Conservation (phyloP, 192 early-diverging fungal species). For the Linderina pennispora region DNA sequence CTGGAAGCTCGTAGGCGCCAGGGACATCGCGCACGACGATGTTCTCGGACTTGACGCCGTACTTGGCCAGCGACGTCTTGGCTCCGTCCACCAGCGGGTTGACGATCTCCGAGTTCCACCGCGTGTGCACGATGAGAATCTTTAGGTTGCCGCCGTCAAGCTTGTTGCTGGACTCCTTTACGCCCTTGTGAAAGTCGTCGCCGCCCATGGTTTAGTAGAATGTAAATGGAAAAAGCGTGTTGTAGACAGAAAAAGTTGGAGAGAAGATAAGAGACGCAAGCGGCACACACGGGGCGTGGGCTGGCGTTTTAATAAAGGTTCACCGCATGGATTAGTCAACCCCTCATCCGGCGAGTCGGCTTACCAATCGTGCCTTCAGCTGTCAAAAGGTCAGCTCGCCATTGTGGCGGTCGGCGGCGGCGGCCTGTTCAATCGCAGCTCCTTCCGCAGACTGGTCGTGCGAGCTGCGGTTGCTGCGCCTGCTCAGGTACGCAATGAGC, state of each 20-base stretch:
- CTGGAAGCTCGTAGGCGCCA: constrained; percentile 94
- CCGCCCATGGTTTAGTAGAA: constrained; percentile 15
- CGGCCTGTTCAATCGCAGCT: not conserved
- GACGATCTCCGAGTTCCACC: constrained; percentile 91
- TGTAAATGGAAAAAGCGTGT: not conserved
- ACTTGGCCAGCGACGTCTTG: constrained; percentile 55
- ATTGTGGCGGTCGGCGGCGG: too few species aligned
- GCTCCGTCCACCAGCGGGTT: constrained; percentile 74
- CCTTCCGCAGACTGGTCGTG: not conserved
- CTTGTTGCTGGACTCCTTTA: constrained; percentile 46
- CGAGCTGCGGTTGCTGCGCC: constrained; percentile 5
- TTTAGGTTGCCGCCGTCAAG: constrained; percentile 63
- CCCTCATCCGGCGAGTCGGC: too few species aligned
- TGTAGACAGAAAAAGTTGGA: not conserved
- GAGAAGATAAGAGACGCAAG: not conserved
- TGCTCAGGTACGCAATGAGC: constrained; percentile 23
- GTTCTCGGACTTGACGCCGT: constrained; percentile 66
- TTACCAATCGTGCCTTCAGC: too few species aligned
- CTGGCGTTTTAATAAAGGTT: too few species aligned
- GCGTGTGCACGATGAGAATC: constrained; percentile 82
- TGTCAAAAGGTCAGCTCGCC: too few species aligned
- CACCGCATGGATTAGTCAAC: too few species aligned
- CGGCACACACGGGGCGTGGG: too few species aligned
- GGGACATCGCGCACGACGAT: constrained; percentile 76
- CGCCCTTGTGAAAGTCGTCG: constrained; percentile 69